A percentile compares a stretch with the other conserved stretches of the same genome.
phyloP scores from a whole-genome alignment of 805 yeast species.

The Metschnikowia peoriensis region DNA sequence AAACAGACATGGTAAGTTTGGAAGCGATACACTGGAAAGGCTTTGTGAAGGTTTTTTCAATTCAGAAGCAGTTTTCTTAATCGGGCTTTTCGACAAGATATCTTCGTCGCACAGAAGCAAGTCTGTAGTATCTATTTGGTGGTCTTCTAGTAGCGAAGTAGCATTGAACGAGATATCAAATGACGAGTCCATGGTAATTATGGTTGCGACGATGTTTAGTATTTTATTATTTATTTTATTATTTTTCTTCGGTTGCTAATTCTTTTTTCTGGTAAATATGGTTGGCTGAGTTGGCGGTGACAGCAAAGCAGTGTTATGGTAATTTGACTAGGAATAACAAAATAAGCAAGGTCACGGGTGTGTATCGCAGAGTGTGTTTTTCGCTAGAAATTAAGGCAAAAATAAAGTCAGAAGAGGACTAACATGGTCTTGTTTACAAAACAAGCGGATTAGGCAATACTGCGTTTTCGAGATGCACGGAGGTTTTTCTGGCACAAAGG shows the following conservation, averaged over 20 bases:
- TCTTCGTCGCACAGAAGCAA: slow-evolving; percentile 10
- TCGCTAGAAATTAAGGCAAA: neutral
- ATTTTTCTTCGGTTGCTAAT: too few species aligned
- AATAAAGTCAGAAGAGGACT: neutral
- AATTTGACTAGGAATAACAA: neutral
- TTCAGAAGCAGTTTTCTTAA: slow-evolving; percentile 5
- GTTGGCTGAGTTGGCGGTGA: neutral
- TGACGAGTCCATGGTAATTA: slow-evolving; percentile 14
- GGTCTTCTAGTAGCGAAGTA: slow-evolving; percentile 18
- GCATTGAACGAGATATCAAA: slow-evolving; percentile 18
- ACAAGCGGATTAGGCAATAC: slow-evolving; percentile 12
- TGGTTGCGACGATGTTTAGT: neutral
- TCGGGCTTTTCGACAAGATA: slow-evolving; percentile 12
- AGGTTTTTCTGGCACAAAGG: neutral
- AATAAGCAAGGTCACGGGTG: neutral
- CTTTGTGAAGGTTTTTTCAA: slow-evolving; percentile 5
- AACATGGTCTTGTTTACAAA: slow-evolving; percentile 15
- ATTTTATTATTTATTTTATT: too few species aligned
- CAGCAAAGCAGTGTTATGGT: neutral
- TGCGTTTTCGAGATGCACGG: slow-evolving; percentile 3
- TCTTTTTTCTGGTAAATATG: neutral
- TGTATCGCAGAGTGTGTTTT: neutral
- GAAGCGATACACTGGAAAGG: slow-evolving; percentile 12
- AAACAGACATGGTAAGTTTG: slow-evolving; percentile 16
- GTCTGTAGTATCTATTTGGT: slow-evolving; percentile 14